Evolutionary conservation across 768 basidiomycete genomes (phyloP).

Genomic region (Auricularia sp.): DNA sequence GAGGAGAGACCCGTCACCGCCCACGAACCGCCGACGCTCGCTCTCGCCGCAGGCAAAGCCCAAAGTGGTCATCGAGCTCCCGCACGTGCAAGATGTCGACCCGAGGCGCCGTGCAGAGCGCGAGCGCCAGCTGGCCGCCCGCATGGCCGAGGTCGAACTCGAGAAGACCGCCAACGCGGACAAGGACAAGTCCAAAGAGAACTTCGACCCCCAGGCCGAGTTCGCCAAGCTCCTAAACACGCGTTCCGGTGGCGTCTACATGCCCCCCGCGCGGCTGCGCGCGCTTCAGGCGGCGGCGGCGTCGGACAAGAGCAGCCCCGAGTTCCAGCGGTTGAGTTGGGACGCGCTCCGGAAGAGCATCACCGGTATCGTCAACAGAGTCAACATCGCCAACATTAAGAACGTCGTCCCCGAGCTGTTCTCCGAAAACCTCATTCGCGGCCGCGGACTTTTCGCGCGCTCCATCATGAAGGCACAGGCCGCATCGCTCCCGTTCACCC

Average conservation of each 20-base stretch:
- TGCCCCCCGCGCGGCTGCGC: slow-evolving; percentile 87
- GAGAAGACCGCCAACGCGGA: slow-evolving; percentile 32
- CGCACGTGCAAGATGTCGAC: slow-evolving; percentile 60
- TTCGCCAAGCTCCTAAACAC: slow-evolving; percentile 75
- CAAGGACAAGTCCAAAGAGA: slow-evolving; percentile 31
- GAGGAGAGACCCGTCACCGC: slow-evolving; percentile 20
- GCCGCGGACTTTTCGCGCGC: slow-evolving; percentile 82
- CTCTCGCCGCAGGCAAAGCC: slow-evolving; percentile 21
- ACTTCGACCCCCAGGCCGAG: slow-evolving; percentile 45
- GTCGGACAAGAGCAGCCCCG: slow-evolving; percentile 70
- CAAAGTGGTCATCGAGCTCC: slow-evolving; percentile 26
- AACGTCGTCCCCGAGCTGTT: slow-evolving; percentile 85
- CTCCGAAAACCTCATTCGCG: slow-evolving; percentile 86
- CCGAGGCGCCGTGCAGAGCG: slow-evolving; percentile 66
- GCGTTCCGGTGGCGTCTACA: slow-evolving; percentile 88
- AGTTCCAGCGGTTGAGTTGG: slow-evolving; percentile 95
- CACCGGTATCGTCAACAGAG: slow-evolving; percentile 99
- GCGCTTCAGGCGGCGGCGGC: slow-evolving; percentile 80
- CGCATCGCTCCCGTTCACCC: slow-evolving; percentile 69
- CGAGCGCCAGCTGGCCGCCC: slow-evolving; percentile 67
- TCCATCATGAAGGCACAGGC: slow-evolving; percentile 98
- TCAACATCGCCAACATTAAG: slow-evolving; percentile 95
- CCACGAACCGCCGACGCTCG: slow-evolving; percentile 19
- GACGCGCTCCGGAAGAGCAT: slow-evolving; percentile 95
- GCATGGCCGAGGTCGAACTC: slow-evolving; percentile 58